Evolutionary conservation across 768 basidiomycete species (phyloP), one percentile per base, ranked within the genome.

Genomic region (Mycena haematopus): DNA sequence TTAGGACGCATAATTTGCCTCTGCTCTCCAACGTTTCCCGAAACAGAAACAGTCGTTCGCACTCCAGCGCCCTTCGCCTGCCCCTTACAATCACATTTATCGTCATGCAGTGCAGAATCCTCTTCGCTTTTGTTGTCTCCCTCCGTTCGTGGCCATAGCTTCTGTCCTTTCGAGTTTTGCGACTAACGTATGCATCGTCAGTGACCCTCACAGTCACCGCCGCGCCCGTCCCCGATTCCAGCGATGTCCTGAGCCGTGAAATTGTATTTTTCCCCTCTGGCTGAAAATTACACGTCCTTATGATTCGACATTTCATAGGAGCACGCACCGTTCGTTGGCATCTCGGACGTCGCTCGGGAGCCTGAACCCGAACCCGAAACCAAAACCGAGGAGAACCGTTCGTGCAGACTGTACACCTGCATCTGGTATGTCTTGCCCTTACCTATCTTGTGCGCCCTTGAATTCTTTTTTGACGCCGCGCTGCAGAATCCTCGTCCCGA

Each of bases 21-120:
- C 9, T 31, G 29, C 29, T 31, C 29, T 31, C 29, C 29, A 31
- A 9, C 29, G 29, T 5, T 31, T 31, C 56, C 25, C 33, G 29
- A 57, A 36, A 57, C 46, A 38, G 55, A 31, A 31, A 31, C 29
- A 31, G 29, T 31, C 29, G 29, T 31, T 31, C 29, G 29, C 29
- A 31, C 29, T 31, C 29, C 9, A 31, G 29, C 29, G 29, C 4
- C 29, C 9, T 31, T 31, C 9, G 4, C 29, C 29, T 31, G 9
- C 29, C 4, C 29, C 9, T 31, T 31, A 4, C 29, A 31, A 4
- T 31, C 29, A 9, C 29, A 31, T 31, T 31, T 31, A 53, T 53
- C 29, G 33, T 14, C 21, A 61, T 62, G 60, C 60, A 56, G 36
- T 62, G 53, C 60, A 49, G 35, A n/a, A 11, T 62, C 47, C 17